Evolutionary conservation across 352 stramenopile species (phyloP).

Genomic region (Globisporangium cystogenes): DNA sequence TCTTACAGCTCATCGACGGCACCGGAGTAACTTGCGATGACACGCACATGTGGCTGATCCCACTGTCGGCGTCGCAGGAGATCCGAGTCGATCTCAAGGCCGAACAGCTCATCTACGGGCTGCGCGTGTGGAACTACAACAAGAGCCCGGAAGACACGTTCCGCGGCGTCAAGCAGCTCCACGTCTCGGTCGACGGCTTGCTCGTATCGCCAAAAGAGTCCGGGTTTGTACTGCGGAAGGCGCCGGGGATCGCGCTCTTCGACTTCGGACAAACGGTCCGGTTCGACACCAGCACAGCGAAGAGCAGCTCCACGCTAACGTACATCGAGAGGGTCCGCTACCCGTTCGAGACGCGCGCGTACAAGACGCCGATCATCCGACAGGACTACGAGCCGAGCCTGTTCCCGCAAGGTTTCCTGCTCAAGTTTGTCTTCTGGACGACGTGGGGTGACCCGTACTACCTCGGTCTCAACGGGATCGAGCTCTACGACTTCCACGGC

Average conservation of each 20-base stretch:
- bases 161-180: slow-evolving; percentile 61
- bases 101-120: slow-evolving; percentile 45
- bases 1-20: slow-evolving; percentile 68
- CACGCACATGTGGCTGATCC: slow-evolving; percentile 88
- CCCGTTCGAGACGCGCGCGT: slow-evolving; percentile 32
- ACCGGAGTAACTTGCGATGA: slow-evolving; percentile 81
- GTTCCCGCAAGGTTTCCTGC: slow-evolving; percentile 76
- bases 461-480: slow-evolving; percentile 72
- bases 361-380: slow-evolving; percentile 67
- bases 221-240: slow-evolving; percentile 75
- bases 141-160: slow-evolving; percentile 67
- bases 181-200: slow-evolving; percentile 37
- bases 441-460: slow-evolving; percentile 86
- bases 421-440: slow-evolving; percentile 79
- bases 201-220: slow-evolving; percentile 45
- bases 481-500: slow-evolving; percentile 66
- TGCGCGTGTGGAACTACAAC: slow-evolving; percentile 85
- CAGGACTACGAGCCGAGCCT: slow-evolving; percentile 87
- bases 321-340: slow-evolving; percentile 40
- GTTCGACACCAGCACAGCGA: slow-evolving; percentile 19
- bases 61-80: slow-evolving; percentile 35
- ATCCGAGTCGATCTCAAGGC: slow-evolving; percentile 57
- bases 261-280: slow-evolving; percentile 69
- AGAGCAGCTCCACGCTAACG: neutral
- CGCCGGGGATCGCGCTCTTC: slow-evolving; percentile 56